Evolutionary conservation across 371 early-diverging fungal species (phyloP), one percentile per base, ranked within the genome.

Genomic region (Mucor sp.): DNA sequence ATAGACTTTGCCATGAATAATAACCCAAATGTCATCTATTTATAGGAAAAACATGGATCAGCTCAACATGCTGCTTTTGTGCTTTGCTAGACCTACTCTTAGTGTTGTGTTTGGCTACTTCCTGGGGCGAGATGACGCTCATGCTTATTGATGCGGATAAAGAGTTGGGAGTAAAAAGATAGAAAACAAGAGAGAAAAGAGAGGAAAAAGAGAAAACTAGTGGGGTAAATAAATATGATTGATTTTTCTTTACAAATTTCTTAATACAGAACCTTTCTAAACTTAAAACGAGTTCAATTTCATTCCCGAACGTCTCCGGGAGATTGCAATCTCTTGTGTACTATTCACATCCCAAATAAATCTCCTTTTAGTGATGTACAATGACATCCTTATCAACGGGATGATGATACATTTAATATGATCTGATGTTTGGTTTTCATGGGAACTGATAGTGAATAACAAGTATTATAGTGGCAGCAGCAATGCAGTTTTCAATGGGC

Each of bases 1-100:
- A 67, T 93, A 91, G 14, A 97, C 95, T 69, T 91, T 85, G 60
- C 89, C 92, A 68, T 91, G 87, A 41, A 96, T 82, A 60, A 94
- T 85, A 48, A 95, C 87, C 97, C 97, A 96, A 64, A 91, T 79
- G 78, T 95, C 95, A 55, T 78, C 81, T 83, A 41, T 23, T 62
- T n/a, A 35, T 28, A n/a, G 61, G 44, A 19, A 30, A 30, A 30
- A 30, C 6, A 6, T 35, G 23, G 35, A 30, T 35, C 32, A 43
- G 12, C 19, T 3, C 35, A 27, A 6, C 21, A 12, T n/a, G 19
- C 19, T 44, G n/a, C 59, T 25, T 39, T 21, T 50, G 12, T 30
- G 30, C 30, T 6, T 30, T 7, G 19, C 37, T 19, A 14, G 3
- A 14, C 14, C 60, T 72, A 80, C 83, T 67, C 64, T 79, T 83